These are phyloP conservation scores for Pythium sp. DNA, from an alignment of 352 stramenopile species.

Conservation along the genomic window DNA sequence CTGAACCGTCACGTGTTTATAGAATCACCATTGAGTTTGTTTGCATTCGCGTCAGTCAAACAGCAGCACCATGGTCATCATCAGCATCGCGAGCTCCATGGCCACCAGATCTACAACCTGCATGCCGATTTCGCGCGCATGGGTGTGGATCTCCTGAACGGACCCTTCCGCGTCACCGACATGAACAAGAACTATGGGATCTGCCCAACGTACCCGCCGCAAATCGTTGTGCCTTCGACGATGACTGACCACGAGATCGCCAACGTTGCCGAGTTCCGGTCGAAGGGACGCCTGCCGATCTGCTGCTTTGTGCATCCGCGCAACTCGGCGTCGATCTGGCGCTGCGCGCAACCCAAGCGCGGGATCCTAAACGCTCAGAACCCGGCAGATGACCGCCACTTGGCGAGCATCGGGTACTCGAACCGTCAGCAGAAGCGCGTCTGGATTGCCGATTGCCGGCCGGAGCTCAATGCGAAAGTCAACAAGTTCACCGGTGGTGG, in stretches of 20 bases:
- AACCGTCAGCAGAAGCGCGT: conserved; percentile 49
- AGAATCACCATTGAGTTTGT: conserved; percentile 66
- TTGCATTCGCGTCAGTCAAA: conserved; percentile 50
- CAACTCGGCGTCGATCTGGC: conserved; percentile 76
- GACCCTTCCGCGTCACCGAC: conserved; percentile 52
- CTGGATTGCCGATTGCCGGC: conserved; percentile 89
- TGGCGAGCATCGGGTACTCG: conserved; percentile 49
- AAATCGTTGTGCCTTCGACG: conserved; percentile 67
- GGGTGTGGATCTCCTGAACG: conserved; percentile 46
- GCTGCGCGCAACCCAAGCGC: conserved; percentile 83
- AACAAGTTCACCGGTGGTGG: conserved; percentile 90
- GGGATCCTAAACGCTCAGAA: conserved; percentile 81
- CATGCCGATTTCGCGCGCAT: conserved; percentile 70
- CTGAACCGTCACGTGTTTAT: conserved; percentile 74
- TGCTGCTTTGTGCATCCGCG: conserved; percentile 74
- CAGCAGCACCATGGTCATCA: conserved; percentile 19
- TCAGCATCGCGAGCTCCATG: conserved; percentile 26
- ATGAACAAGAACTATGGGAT: conserved; percentile 69
- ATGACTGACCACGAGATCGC: conserved; percentile 63
- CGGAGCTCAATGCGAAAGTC: conserved; percentile 86
- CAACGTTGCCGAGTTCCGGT: conserved; percentile 75
- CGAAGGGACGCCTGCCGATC: conserved; percentile 78
- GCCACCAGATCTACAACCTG: conserved; percentile 65
- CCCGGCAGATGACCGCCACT: conserved; percentile 68
- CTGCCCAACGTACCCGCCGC: conserved; percentile 76